Evolutionary conservation across 106 monocot species (phyloP).

Genomic region (Gastrodia elata): DNA sequence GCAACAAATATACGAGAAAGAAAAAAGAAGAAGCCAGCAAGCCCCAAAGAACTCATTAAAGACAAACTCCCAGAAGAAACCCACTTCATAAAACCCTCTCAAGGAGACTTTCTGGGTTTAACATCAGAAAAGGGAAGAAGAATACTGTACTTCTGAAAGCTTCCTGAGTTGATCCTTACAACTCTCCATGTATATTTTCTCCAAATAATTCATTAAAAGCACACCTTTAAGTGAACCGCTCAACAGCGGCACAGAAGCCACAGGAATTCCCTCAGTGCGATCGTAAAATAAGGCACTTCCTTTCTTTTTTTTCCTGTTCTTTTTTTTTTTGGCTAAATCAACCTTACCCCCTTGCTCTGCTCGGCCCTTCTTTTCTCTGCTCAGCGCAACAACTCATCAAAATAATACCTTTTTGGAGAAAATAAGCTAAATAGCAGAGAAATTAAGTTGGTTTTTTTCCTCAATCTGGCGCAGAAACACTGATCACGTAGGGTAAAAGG

Average conservation of each 20-base stretch:
- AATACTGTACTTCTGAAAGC: background rate
- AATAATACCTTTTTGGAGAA: conserved; percentile 23
- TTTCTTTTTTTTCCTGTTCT: conserved; percentile 8
- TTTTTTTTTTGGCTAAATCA: conserved; percentile 5
- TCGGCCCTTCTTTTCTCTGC: conserved; percentile 16
- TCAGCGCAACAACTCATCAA: conserved; percentile 21
- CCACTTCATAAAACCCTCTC: background rate
- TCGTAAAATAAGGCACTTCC: conserved; percentile 8
- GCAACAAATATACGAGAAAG: background rate
- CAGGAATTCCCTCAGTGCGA: conserved; percentile 21
- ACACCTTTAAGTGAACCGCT: conserved; percentile 28
- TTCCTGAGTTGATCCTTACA: background rate
- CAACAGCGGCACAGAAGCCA: conserved; percentile 19
- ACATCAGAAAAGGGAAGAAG: conserved; percentile 4
- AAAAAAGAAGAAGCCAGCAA: conserved; percentile 8
- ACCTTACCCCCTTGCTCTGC: conserved; percentile 10
- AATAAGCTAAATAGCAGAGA: conserved; percentile 11
- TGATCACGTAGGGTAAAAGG: conserved; percentile 17
- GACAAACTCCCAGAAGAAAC: background rate
- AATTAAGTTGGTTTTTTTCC: conserved; percentile 17
- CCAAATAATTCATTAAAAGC: conserved; percentile 19
- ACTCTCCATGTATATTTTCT: conserved; percentile 9
- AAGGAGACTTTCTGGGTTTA: conserved; percentile 14
- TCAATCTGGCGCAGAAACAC: conserved; percentile 29
- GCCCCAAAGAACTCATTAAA: conserved; percentile 6